phyloP scores from a whole-genome alignment of 768 basidiomycete genomes.

The Rhizopogon vesiculosus region DNA sequence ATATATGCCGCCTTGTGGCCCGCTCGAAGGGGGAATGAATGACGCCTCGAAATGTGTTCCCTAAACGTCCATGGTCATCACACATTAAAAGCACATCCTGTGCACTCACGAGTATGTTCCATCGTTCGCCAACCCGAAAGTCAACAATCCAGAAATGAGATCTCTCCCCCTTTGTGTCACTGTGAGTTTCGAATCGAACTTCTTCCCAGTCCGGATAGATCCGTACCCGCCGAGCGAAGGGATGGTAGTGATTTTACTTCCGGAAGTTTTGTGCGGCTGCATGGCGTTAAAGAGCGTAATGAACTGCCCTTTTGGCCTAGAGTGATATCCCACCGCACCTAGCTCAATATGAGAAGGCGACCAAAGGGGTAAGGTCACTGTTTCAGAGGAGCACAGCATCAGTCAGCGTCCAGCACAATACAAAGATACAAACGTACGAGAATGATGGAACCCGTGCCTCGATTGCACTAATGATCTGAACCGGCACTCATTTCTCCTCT shows the following conservation, averaged over 20 bases:
- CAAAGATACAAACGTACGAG: constrained; percentile 58
- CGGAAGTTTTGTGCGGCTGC: constrained; percentile 39
- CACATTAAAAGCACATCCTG: constrained; percentile 41
- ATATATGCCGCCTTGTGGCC: constrained; percentile 63
- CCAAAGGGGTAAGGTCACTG: constrained; percentile 65
- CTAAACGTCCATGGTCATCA: constrained; percentile 37
- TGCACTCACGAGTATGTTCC: constrained; percentile 40
- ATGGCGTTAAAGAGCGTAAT: constrained; percentile 64
- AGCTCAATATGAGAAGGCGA: constrained; percentile 51
- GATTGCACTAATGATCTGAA: constrained; percentile 54
- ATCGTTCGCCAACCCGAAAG: constrained; percentile 35
- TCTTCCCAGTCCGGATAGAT: constrained; percentile 30
- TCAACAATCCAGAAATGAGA: constrained; percentile 44
- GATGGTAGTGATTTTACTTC: constrained; percentile 36
- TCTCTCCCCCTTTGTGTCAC: constrained; percentile 54
- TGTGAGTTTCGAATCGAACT: constrained; percentile 45
- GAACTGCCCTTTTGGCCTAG: constrained; percentile 56
- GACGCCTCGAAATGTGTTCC: constrained; percentile 39
- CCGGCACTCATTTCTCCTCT: constrained; percentile 54
- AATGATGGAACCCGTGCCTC: constrained; percentile 64
- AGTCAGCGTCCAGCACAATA: background rate
- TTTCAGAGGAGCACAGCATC: background rate
- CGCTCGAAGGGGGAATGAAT: constrained; percentile 53
- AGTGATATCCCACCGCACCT: constrained; percentile 68
- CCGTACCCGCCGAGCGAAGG: constrained; percentile 61